Evolutionary conservation across 306 rosid genomes (phyloP).

Genomic region (Castanea crenata): DNA sequence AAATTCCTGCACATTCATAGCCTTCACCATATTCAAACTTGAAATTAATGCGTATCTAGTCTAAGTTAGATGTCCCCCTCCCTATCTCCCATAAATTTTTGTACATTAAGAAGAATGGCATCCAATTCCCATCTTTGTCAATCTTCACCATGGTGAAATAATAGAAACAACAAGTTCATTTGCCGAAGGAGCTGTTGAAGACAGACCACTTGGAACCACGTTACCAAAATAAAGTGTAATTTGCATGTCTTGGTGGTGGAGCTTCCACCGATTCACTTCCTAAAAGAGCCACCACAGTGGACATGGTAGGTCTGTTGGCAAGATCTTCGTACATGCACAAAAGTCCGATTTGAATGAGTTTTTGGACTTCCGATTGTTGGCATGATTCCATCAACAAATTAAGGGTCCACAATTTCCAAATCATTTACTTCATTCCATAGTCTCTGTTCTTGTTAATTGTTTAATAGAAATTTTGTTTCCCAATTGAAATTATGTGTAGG

Average conservation of each 20-base stretch:
- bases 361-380: conserved; percentile 21
- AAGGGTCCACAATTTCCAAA: conserved; percentile 44
- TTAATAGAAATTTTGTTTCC: not conserved
- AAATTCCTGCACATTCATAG: too few species aligned
- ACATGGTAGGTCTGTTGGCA: conserved; percentile 49
- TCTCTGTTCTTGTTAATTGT: conserved; percentile 38
- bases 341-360: conserved; percentile 44
- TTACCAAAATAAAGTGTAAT: conserved; percentile 44
- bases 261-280: conserved; percentile 34
- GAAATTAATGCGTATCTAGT: too few species aligned
- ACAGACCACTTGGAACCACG: conserved; percentile 3
- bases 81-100: too few species aligned
- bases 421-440: conserved; percentile 48
- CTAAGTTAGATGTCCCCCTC: too few species aligned
- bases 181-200: conserved; percentile 25
- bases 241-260: conserved; percentile 32
- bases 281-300: conserved; percentile 37
- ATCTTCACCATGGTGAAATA: conserved; percentile 18
- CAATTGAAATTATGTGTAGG: not conserved
- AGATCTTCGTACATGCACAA: conserved; percentile 58
- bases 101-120: too few species aligned
- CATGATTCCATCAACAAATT: conserved; percentile 19
- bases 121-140: too few species aligned
- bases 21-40: too few species aligned
- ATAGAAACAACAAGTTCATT: conserved; percentile 26